A percentile compares a stretch with the other conserved stretches of the same genome.
These are phyloP conservation scores for Fonsecaea pugnacius DNA, from an alignment of 2,329 filamentous ascomycete genomes.

Conservation along the genomic window DNA sequence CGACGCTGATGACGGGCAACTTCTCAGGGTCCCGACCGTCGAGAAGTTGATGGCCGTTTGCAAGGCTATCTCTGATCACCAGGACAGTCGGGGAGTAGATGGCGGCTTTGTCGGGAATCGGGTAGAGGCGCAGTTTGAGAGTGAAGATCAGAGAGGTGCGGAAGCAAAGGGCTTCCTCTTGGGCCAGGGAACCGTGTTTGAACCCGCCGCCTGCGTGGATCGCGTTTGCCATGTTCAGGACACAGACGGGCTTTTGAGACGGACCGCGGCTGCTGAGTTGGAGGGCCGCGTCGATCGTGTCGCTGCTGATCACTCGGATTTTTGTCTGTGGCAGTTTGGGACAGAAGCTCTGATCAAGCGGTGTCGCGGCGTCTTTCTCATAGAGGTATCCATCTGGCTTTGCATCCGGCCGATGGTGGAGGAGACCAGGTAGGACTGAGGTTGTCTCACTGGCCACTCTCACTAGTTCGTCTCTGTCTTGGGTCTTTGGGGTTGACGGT, in stretches of 20 bases:
- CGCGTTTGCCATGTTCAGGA: constrained; percentile 70
- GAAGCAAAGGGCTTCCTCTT: constrained; percentile 72
- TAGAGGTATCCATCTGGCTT: constrained; percentile 48
- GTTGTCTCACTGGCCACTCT: constrained; percentile 56
- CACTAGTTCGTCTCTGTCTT: constrained; percentile 42
- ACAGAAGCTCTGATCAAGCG: constrained; percentile 50
- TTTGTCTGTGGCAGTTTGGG: constrained; percentile 45
- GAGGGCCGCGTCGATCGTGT: constrained; percentile 63
- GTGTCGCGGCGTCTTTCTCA: constrained; percentile 43
- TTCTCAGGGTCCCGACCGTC: constrained; percentile 42
- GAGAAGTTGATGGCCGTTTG: constrained; percentile 55
- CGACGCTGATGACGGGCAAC: constrained; percentile 60
- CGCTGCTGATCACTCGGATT: constrained; percentile 60
- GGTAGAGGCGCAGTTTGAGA: constrained; percentile 57
- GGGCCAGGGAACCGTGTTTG: constrained; percentile 64
- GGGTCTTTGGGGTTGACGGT: constrained; percentile 12
- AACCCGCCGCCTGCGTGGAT: constrained; percentile 66
- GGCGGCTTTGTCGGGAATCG: constrained; percentile 54
- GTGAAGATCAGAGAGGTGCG: constrained; percentile 55
- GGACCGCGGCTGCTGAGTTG: constrained; percentile 39
- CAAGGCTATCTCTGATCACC: constrained; percentile 59
- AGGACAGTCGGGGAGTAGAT: constrained; percentile 66
- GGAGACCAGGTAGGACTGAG: constrained; percentile 52
- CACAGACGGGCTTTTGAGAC: constrained; percentile 52
- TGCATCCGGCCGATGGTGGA: constrained; percentile 50